These are phyloP conservation scores for Wilhelminamyces savonicus DNA, from an alignment of 805 yeast genomes.

Conservation along the genomic window DNA sequence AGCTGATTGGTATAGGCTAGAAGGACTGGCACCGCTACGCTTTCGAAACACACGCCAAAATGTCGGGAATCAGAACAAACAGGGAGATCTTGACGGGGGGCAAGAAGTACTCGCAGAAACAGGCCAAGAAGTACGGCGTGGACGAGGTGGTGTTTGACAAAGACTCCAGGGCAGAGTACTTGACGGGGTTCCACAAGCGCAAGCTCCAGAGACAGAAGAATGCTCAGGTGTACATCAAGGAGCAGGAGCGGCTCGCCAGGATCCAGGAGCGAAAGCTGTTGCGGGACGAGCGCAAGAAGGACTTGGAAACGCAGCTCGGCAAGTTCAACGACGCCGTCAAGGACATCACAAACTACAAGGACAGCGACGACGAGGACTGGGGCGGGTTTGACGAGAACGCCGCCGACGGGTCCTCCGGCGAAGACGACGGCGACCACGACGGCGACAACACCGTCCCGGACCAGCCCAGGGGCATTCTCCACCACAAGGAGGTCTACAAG, in stretches of 20 bases:
- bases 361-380: constrained; percentile 9
- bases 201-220: constrained; percentile 82
- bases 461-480: constrained; percentile 9
- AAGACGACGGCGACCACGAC: constrained; percentile 8
- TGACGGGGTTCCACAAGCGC: constrained; percentile 95
- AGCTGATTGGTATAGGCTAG: too few relatives aligned
- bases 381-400: constrained; percentile 7
- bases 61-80: constrained; percentile 49
- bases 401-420: too few relatives aligned
- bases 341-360: constrained; percentile 16
- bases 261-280: constrained; percentile 70
- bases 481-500: constrained; percentile 24
- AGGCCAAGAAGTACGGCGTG: constrained; percentile 59
- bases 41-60: too few relatives aligned
- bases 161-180: constrained; percentile 70
- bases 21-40: too few relatives aligned
- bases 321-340: constrained; percentile 44
- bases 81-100: constrained; percentile 89
- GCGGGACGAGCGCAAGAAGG: constrained; percentile 65
- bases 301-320: constrained; percentile 57
- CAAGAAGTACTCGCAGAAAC: constrained; percentile 66
- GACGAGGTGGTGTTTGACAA: constrained; percentile 83
- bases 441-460: neutral
- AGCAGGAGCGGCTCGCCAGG: constrained; percentile 65
- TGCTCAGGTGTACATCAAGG: constrained; percentile 71